Percentiles rank a stretch among this genome's conserved stretches.
Conservation (phyloP, 2,329 filamentous ascomycete species). For the Cladosporium halotolerans region DNA sequence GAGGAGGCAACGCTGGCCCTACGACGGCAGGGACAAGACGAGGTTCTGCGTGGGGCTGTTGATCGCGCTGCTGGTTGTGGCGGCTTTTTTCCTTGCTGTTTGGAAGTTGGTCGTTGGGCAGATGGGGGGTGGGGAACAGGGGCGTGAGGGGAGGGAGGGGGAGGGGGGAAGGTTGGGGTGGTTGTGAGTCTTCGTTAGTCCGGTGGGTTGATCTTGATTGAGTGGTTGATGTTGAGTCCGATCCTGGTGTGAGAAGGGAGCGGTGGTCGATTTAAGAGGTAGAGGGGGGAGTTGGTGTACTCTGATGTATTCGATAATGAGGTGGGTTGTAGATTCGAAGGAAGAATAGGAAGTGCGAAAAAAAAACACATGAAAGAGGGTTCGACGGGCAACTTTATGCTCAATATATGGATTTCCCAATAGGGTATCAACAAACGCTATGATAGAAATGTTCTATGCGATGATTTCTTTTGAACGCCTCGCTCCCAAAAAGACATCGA, state of each 20-base stretch:
- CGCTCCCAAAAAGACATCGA: not conserved
- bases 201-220: not conserved
- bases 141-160: not conserved
- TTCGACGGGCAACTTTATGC: not conserved
- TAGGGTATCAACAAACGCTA: not conserved
- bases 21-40: too few relatives aligned
- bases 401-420: not conserved
- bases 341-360: too few relatives aligned
- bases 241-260: too few relatives aligned
- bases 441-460: not conserved
- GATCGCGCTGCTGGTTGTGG: not conserved
- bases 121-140: not conserved
- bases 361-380: too few relatives aligned
- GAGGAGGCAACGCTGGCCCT: too few relatives aligned
- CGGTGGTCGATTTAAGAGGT: too few relatives aligned
- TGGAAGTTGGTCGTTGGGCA: not conserved
- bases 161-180: not conserved
- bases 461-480: not conserved
- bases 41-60: too few relatives aligned
- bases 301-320: too few relatives aligned
- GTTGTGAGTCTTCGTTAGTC: not conserved
- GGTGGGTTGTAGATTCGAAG: too few relatives aligned
- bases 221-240: not conserved
- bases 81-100: not conserved
- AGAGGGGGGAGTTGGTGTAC: too few relatives aligned